Evolutionary conservation across 1,284 basidiomycete species (phyloP).

Genomic region (Cutaneotrichosporon sp.): DNA sequence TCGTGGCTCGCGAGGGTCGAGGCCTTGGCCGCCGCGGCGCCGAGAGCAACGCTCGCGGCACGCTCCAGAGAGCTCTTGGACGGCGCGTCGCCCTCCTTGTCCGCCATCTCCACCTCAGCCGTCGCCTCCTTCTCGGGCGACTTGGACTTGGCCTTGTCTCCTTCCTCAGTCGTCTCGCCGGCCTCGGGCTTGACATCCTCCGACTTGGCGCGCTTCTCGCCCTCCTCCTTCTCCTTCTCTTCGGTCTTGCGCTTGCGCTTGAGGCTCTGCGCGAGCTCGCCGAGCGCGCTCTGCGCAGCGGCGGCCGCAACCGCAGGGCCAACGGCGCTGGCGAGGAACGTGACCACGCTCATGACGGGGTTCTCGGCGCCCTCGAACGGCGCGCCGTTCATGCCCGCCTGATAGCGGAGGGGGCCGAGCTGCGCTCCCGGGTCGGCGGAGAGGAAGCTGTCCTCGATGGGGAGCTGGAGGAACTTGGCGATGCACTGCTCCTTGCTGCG

Average conservation of each 20-base stretch:
- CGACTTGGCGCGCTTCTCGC: slow-evolving; percentile 26
- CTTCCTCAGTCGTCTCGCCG: slow-evolving; percentile 15
- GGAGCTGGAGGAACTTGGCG: slow-evolving; percentile 90
- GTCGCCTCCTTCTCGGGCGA: slow-evolving; percentile 4
- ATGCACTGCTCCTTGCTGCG: slow-evolving; percentile 93
- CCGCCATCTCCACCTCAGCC: slow-evolving; percentile 45
- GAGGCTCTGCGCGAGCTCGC: slow-evolving; percentile 63
- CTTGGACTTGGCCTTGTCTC: slow-evolving; percentile 22
- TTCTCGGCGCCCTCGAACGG: slow-evolving; percentile 96
- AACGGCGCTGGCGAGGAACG: slow-evolving; percentile 91
- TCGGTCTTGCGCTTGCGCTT: slow-evolving; percentile 59
- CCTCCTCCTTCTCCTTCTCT: slow-evolving; percentile 23
- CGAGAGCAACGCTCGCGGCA: slow-evolving; percentile 80
- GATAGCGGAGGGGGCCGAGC: slow-evolving; percentile 75
- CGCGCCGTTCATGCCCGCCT: slow-evolving; percentile 58
- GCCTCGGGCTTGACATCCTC: slow-evolving; percentile 27
- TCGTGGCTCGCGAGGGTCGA: slow-evolving; percentile 79
- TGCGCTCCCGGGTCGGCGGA: slow-evolving; percentile 51
- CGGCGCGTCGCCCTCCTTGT: slow-evolving; percentile 53
- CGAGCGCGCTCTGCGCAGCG: slow-evolving; percentile 87
- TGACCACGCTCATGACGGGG: slow-evolving; percentile 97
- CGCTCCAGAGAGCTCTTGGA: slow-evolving; percentile 74
- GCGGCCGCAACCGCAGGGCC: slow-evolving; percentile 88
- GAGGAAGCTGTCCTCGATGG: slow-evolving; percentile 91
- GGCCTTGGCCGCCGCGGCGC: slow-evolving; percentile 86